phyloP scores from a whole-genome alignment of 805 yeast genomes.

The Ogataea paradorogensis region DNA sequence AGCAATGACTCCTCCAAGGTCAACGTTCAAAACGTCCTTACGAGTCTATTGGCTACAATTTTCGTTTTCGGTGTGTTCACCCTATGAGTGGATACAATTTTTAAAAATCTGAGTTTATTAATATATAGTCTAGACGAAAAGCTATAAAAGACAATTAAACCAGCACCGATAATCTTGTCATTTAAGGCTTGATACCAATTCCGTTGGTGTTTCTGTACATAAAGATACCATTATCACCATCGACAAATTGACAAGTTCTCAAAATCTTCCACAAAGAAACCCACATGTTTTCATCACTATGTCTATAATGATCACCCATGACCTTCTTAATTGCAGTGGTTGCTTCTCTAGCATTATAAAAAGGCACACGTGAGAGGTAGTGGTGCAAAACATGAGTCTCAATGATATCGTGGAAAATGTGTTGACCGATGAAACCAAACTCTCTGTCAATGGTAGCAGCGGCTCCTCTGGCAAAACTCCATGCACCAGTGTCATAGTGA shows the following conservation, averaged over 20 bases:
- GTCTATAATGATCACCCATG: constrained; percentile 50
- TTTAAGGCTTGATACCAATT: constrained; percentile 36
- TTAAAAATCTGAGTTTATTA: constrained; percentile 3
- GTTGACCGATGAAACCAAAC: constrained; percentile 56
- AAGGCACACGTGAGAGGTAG: constrained; percentile 53
- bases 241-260: constrained; percentile 70
- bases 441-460: constrained; percentile 64
- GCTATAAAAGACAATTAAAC: not conserved
- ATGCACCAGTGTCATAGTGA: constrained; percentile 52
- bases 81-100: constrained; percentile 3
- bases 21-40: constrained; percentile 9
- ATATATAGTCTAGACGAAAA: constrained; percentile 6
- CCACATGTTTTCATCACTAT: constrained; percentile 57
- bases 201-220: constrained; percentile 63
- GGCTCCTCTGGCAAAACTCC: constrained; percentile 68
- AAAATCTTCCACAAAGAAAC: constrained; percentile 51
- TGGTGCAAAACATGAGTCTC: constrained; percentile 60
- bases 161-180: not conserved
- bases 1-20: constrained; percentile 19
- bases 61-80: constrained; percentile 20
- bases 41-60: constrained; percentile 13
- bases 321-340: constrained; percentile 49
- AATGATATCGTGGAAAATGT: constrained; percentile 55
- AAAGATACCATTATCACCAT: constrained; percentile 61
- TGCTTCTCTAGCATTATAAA: constrained; percentile 54